phyloP scores from a whole-genome alignment of 371 early-diverging fungal genomes.

The Phascolomyces articulosus region DNA sequence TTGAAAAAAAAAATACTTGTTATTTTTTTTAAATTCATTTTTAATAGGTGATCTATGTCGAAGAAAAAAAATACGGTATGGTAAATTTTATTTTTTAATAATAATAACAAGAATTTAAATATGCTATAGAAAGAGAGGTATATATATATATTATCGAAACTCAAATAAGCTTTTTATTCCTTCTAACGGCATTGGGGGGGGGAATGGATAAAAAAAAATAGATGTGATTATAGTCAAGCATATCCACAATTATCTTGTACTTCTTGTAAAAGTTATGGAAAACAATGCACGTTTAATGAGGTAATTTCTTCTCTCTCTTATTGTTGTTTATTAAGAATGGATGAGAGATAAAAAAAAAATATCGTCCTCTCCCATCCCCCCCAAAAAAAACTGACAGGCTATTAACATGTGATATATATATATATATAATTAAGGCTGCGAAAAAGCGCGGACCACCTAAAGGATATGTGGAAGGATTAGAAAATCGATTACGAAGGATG shows the following conservation, averaged over 20 bases:
- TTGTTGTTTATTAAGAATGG: background rate
- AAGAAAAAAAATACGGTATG: constrained; percentile 25
- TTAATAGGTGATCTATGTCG: constrained; percentile 24
- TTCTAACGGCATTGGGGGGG: too few species aligned
- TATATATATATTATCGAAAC: too few species aligned
- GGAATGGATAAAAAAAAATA: too few species aligned
- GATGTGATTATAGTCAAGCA: constrained; percentile 20
- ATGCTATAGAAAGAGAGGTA: too few species aligned
- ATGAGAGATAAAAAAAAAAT: background rate
- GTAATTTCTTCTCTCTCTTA: too few species aligned
- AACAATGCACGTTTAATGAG: constrained; percentile 21
- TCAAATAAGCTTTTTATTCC: too few species aligned
- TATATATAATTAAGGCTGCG: constrained; percentile 19
- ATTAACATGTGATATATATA: background rate
- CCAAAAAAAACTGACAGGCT: background rate
- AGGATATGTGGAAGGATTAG: constrained; percentile 27
- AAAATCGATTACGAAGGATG: constrained; percentile 22
- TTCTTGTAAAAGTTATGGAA: constrained; percentile 19
- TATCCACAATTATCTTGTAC: constrained; percentile 12
- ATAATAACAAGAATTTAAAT: too few species aligned
- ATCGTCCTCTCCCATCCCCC: too few species aligned
- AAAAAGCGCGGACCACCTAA: constrained; percentile 59
- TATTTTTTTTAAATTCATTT: background rate
- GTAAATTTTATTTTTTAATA: too few species aligned
- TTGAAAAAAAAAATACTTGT: too few species aligned